Evolutionary conservation across 1,284 basidiomycete species (phyloP), one percentile per base, ranked within the genome.

Genomic region (Irpex sp.): DNA sequence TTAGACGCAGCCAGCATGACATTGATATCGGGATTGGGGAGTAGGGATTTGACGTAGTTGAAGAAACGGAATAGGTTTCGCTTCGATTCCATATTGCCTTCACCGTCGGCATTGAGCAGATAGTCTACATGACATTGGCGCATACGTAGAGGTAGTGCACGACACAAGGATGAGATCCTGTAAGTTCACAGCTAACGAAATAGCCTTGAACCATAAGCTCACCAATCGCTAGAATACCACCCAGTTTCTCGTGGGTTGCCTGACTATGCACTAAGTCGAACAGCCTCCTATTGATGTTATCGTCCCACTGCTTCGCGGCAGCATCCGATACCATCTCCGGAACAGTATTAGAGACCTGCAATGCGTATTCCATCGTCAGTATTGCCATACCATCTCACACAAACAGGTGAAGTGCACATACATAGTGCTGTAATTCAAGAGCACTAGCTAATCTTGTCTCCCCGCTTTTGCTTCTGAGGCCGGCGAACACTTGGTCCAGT

Each of bases 1-100:
- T 93, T 93, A 21, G 93, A 93, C 1, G 93, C 93, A 1, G 91
- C 88, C 56, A 94, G 82, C 93, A 95, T 96, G 70, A 96, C 89
- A 73, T 89, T 90, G 69, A 92, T 85, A 74, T 96, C 94, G 66
- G 85, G 83, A 73, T 92, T 91, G 6, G 93, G 93, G 19, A 95
- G 82, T 26, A 94, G 85, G 57, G 89, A 85, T 73, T 94, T 94
- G 76, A 94, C 91, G 78, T 95, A 95, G 78, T 95, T 94, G 81
- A 92, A 96, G 76, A 95, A 92, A 47, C 93, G 86, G 75, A 91
- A 95, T 48, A 94, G 84, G 65, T 90, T 90, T 49, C 86, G 81
- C 69, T 87, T 89, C 48, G 87, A 86, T 72, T 92, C 91, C 36
- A 92, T 86, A 7, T 85, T 85, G 73, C 92, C 89, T 72, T 91